Evolutionary conservation across 345 rosid genomes (phyloP), one percentile per base, ranked within the genome.

Genomic region (Xanthoceras sorbifolium): DNA sequence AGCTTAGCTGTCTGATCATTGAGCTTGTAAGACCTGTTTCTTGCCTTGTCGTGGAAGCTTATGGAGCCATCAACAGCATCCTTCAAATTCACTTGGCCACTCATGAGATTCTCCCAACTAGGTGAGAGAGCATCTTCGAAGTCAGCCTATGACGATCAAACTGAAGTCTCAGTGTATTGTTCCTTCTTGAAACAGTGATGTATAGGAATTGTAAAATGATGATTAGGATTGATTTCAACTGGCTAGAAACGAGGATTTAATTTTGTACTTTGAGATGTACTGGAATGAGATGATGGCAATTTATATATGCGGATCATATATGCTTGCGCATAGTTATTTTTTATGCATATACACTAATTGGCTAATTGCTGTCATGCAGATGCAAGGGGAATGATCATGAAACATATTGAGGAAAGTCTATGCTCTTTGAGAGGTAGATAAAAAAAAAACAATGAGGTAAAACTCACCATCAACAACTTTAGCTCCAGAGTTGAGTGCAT

Each of bases 401-500:
- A 25, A 32, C 69, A 36, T 8, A 26, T 32, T 54, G 28, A 25
- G n/a, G n/a, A n/a, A n/a, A n/a, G n/a, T n/a, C n/a, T n/a, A n/a
- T n/a, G n/a, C n/a, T n/a, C n/a, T n/a, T n/a, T n/a, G n/a, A n/a
- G n/a, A n/a, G n/a, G n/a, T n/a, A n/a, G n/a, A n/a, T n/a, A n/a
- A 1, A 20, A 46, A 28, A 22, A 22, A 9, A 3, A 69, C 23
- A 14, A 55, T 40, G 3, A 54, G 50, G 29, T 5, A 14, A 4
- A 34, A 72, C 78, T 87, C 22, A 92, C 97, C 98, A 92, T 96
- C 83, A 96, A 96, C 75, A n/a, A 96, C 98, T 88, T 92, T 91
- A 75, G 98, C 98, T 7, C 94, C 97, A 17, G 98, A 92, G 81
- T 96, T 96, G 70, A 96, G 93, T 26, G 99, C 99, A 72, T 96